Conservation (phyloP, 176 grass and related monocot genomes). For the Typha latifolia region DNA sequence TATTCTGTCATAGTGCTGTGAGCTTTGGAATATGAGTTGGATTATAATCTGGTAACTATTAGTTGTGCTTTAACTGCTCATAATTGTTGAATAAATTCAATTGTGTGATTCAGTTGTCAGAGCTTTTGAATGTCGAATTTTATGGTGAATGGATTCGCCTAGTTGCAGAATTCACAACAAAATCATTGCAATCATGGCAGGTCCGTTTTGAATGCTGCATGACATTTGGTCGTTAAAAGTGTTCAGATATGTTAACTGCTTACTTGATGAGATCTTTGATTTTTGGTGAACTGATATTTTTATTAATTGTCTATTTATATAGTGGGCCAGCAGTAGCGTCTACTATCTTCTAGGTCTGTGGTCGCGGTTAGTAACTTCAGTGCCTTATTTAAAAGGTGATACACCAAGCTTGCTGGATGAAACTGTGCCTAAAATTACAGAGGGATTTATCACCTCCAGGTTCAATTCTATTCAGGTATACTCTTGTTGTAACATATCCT, state of each 20-base stretch:
- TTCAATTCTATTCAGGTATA: slow-evolving; percentile 94
- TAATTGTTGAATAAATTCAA: background rate
- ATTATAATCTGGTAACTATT: background rate
- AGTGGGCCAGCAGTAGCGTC: slow-evolving; percentile 98
- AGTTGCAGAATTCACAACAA: slow-evolving; percentile 90
- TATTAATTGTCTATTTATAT: slow-evolving; percentile 19
- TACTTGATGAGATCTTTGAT: background rate
- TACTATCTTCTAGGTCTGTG: slow-evolving; percentile 96
- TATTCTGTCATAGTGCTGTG: background rate
- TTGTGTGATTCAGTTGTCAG: slow-evolving; percentile 60
- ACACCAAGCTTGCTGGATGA: slow-evolving; percentile 91
- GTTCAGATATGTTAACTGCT: background rate
- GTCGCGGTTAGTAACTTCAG: slow-evolving; percentile 95
- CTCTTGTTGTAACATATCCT: slow-evolving; percentile 15
- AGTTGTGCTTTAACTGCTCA: background rate
- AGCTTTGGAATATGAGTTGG: background rate
- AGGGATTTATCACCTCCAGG: slow-evolving; percentile 94
- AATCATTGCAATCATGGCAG: slow-evolving; percentile 97
- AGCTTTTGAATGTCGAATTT: slow-evolving; percentile 84
- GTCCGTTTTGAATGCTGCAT: slow-evolving; percentile 42
- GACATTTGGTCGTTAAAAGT: slow-evolving; percentile 1
- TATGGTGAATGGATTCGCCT: slow-evolving; percentile 94
- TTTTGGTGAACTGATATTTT: slow-evolving; percentile 14
- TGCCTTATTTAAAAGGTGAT: slow-evolving; percentile 97
- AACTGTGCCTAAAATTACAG: slow-evolving; percentile 96